Evolutionary conservation across 352 stramenopile genomes (phyloP).

Genomic region (Phytophthora kernoviae): DNA sequence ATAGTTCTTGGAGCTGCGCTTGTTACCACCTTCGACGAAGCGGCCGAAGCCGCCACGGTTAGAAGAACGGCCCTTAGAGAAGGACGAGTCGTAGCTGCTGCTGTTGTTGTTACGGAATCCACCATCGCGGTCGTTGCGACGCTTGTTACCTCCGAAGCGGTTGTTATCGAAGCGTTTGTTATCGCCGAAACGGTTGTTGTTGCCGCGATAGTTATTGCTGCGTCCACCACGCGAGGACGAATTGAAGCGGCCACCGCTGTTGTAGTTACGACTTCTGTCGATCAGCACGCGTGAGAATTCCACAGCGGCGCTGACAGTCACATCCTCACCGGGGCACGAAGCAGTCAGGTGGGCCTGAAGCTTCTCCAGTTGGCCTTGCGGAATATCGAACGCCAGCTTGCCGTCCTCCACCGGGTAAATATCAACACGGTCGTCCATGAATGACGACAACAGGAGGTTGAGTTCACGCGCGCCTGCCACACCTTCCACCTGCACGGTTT

Average conservation of each 20-base stretch:
- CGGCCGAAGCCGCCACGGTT: constrained; percentile 36
- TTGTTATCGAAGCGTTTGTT: constrained; percentile 34
- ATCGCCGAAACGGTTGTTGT: constrained; percentile 23
- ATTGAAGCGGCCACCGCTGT: constrained; percentile 27
- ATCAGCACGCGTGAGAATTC: constrained; percentile 68
- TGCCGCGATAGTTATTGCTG: background rate
- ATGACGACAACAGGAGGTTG: constrained; percentile 44
- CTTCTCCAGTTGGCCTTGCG: constrained; percentile 48
- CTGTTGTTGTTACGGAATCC: constrained; percentile 19
- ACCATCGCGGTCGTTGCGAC: constrained; percentile 28
- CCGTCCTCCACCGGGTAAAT: constrained; percentile 58
- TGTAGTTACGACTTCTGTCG: constrained; percentile 33
- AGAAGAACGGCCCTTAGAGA: constrained; percentile 47
- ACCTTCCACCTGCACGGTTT: constrained; percentile 71
- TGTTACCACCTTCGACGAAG: constrained; percentile 28
- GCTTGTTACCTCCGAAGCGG: constrained; percentile 29
- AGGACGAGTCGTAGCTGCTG: constrained; percentile 52
- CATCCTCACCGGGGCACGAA: constrained; percentile 27
- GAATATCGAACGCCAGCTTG: constrained; percentile 77
- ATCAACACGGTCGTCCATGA: constrained; percentile 51
- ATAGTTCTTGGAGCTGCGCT: constrained; percentile 11
- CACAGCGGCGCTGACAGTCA: constrained; percentile 47
- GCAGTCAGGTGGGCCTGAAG: constrained; percentile 51
- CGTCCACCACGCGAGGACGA: constrained; percentile 14
- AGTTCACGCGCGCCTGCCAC: constrained; percentile 53